These are phyloP conservation scores for Tephrocybe sp. DNA, from an alignment of 768 basidiomycete species.

Conservation along the genomic window DNA sequence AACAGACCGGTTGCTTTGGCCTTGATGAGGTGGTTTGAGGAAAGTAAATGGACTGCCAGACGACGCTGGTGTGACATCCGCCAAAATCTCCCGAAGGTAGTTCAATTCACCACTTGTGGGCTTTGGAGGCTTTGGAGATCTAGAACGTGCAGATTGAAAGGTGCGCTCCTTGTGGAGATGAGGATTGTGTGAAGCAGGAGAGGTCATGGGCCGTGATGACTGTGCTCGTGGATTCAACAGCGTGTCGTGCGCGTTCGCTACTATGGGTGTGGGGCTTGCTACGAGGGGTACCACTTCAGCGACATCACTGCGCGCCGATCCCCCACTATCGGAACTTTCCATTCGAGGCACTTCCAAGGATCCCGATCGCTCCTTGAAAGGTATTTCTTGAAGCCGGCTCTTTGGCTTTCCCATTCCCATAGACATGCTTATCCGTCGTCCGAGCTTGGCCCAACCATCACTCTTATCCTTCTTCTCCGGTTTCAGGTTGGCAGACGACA, in stretches of 20 bases:
- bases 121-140: conserved; percentile 53
- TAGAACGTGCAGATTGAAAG: conserved; percentile 31
- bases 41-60: conserved; percentile 48
- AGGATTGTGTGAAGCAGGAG: conserved; percentile 13
- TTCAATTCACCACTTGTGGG: conserved; percentile 56
- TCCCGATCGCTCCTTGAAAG: conserved; percentile 13
- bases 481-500: conserved; percentile 26
- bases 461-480: conserved; percentile 32
- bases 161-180: neutral
- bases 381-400: conserved; percentile 31
- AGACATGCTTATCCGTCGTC: conserved; percentile 60
- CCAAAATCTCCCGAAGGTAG: conserved; percentile 69
- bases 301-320: conserved; percentile 3
- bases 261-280: conserved; percentile 11
- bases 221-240: conserved; percentile 3
- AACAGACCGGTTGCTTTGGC: conserved; percentile 12
- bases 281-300: conserved; percentile 8
- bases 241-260: conserved; percentile 2
- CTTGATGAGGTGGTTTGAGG: conserved; percentile 34
- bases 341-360: neutral
- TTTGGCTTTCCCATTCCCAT: conserved; percentile 48
- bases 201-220: conserved; percentile 16
- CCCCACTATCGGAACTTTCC: conserved; percentile 12
- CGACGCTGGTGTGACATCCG: conserved; percentile 52
- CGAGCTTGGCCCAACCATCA: conserved; percentile 63